Percentiles rank a stretch among this genome's conserved stretches.
Conservation (phyloP, 352 stramenopile species). For the Pythium phragmitis region DNA sequence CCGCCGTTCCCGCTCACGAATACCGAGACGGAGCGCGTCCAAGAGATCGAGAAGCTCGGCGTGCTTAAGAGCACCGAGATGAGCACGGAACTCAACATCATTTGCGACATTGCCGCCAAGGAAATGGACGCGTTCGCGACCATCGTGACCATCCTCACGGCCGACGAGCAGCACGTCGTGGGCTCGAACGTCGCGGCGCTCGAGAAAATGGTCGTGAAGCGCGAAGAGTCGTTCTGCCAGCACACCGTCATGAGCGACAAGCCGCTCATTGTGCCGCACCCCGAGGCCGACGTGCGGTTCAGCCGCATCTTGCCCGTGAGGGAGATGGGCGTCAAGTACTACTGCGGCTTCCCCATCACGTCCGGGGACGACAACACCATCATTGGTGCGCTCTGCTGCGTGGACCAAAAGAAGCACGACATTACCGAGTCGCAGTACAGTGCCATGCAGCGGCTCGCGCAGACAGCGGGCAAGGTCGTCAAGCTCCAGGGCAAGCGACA, state of each 20-base stretch:
- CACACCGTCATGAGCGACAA: conserved; percentile 62
- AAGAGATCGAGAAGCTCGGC: conserved; percentile 42
- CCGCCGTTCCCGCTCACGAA: conserved; percentile 33
- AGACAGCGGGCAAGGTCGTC: conserved; percentile 57
- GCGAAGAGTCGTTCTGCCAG: conserved; percentile 58
- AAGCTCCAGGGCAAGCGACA: conserved; percentile 19
- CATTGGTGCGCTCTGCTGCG: conserved; percentile 59
- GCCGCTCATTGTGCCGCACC: conserved; percentile 59
- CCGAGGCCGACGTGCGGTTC: conserved; percentile 67
- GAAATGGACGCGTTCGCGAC: conserved; percentile 54
- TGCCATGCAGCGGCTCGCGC: conserved; percentile 28
- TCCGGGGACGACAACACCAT: conserved; percentile 25
- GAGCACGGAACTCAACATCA: conserved; percentile 66
- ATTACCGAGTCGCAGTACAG: conserved; percentile 28
- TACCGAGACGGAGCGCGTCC: conserved; percentile 47
- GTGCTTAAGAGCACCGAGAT: conserved; percentile 35
- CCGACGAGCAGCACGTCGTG: conserved; percentile 44
- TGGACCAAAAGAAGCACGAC: conserved; percentile 28
- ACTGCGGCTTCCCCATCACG: conserved; percentile 69
- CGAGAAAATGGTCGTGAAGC: conserved; percentile 37
- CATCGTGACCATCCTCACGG: conserved; percentile 61
- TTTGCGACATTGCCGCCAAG: conserved; percentile 61
- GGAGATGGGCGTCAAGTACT: conserved; percentile 51
- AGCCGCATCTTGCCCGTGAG: conserved; percentile 31
- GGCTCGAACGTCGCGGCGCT: conserved; percentile 41